Base-by-base conservation (phyloP, 2,329 filamentous ascomycete species). In the Trichophyton rubrum region DNA sequence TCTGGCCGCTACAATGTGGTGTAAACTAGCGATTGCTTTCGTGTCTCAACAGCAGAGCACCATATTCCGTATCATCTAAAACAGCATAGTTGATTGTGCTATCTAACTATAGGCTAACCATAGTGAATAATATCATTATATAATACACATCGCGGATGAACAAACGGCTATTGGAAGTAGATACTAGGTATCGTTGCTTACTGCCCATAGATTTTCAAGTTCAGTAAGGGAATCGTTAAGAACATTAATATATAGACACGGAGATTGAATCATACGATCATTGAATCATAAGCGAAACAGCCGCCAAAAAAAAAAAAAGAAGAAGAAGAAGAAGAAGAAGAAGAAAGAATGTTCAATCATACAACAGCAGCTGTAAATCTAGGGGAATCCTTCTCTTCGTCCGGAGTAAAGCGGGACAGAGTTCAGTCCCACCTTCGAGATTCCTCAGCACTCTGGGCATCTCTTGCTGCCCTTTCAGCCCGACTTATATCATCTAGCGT, bases 1-100 rank as follows among this genome's bases (percentile, higher is more conserved):
- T 86, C 85, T 69, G 89, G 89, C 62, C 83, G 91, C 68, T 99
- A 97, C 71, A 95, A 84, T 53, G 90, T 97, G 68, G 84, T 90
- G 61, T 95, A 70, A 62, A 17, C n/a, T 60, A 59, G 53, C 0
- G 35, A 15, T 20, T 51, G 17, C 30, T 3, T 3, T n/a, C 7
- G 7, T 17, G 24, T 33, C 38, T 35, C 30, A 55, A 55, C 33
- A 1, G 15, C 15, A 35, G 30, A 13, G 5, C 3, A 55, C 13
- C 20, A 13, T 13, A 13, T 51, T 2, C 24, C 11, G 33, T 38
- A 13, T 38, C 33, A 38, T 38, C 11, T 11, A 38, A 38, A 51
- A 22, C 15, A 51, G 20, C 20, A 27, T 51, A 5, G 45, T 11
- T 22, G 5, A 51, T 51, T 27, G 4, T 51, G 22, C 24, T 27